phyloP scores from a whole-genome alignment of 176 grass and related monocot genomes.

The Miscanthus lutarioriparius region DNA sequence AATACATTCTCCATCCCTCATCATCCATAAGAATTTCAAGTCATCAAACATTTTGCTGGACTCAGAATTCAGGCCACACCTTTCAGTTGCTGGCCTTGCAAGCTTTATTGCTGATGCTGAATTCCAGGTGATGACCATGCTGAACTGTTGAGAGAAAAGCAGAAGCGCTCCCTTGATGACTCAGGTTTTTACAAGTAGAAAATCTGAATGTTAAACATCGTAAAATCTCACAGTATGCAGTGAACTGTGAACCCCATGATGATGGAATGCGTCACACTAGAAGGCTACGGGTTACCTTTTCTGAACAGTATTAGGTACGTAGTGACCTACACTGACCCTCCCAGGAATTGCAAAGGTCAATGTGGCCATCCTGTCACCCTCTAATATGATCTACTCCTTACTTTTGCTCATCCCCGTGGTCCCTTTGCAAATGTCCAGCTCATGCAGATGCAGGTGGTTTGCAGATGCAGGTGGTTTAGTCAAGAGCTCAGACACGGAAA shows the following conservation, averaged over 20 bases:
- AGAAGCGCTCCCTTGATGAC: background rate
- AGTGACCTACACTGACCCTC: no score
- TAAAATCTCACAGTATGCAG: background rate
- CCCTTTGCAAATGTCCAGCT: background rate
- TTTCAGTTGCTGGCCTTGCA: slow-evolving; percentile 71
- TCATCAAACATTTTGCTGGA: slow-evolving; percentile 90
- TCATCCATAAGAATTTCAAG: slow-evolving; percentile 90
- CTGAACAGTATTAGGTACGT: no score
- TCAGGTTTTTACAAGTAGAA: no score
- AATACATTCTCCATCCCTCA: slow-evolving; percentile 57
- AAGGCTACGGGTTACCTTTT: no score
- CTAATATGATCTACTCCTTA: no score
- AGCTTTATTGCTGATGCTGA: slow-evolving; percentile 66
- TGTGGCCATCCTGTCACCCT: background rate
- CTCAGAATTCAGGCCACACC: slow-evolving; percentile 68
- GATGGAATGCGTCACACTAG: no score
- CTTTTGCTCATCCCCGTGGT: background rate
- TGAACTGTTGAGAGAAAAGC: background rate
- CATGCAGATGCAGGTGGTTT: background rate
- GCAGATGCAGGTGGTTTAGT: background rate
- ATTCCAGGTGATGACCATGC: slow-evolving; percentile 55
- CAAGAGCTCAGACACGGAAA: no score
- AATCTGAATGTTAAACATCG: no score
- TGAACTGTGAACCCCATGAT: no score
- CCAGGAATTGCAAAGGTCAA: background rate